Evolutionary conservation across 768 basidiomycete species (phyloP), one percentile per base, ranked within the genome.

Genomic region (Boletus barrowsii): DNA sequence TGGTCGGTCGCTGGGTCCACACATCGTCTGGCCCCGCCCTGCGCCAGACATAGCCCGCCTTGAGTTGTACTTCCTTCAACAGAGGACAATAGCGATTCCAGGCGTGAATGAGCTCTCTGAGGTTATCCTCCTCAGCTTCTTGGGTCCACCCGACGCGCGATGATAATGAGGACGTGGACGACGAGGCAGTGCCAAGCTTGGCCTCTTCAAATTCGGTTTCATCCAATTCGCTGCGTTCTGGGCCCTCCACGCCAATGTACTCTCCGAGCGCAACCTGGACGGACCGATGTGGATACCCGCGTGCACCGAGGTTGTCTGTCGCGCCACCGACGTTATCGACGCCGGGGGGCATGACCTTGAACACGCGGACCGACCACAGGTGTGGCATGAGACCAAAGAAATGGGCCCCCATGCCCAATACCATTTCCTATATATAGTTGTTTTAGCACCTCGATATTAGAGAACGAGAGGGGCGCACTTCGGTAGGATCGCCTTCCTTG

Each of bases 381-480:
- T 59, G 42, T 17, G 71, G 65, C 62, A 79, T 69, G 10, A 51
- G 58, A 45, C 64, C 62, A 24, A 79, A 72, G 55, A 76, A 76
- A 37, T 73, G 73, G 15, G 78, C 72, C 15, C 77, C 79, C 56
- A 79, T 68, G 42, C 75, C 71, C 29, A 79, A 59, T 13, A 79
- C 59, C 37, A 65, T 71, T 40, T 76, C 72, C 77, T 70, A 40
- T 32, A n/a, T 8, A 10, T 18, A n/a, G 17, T 3, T 39, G 15
- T 7, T 39, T 58, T 0, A 55, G 53, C 32, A 24, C n/a, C 3
- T 9, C 13, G 32, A 13, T 18, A 14, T 9, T 30, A 11, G 35
- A 18, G 30, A 18, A 46, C 10, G 11, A 35, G 33, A 33, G 0
- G 13, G 17, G 64, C 76, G 24, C 42, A 79, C 79, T 65, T 80